These are phyloP conservation scores for Hyphopichia pseudoburtonii DNA, from an alignment of 1,139 yeast species.

Conservation along the genomic window DNA sequence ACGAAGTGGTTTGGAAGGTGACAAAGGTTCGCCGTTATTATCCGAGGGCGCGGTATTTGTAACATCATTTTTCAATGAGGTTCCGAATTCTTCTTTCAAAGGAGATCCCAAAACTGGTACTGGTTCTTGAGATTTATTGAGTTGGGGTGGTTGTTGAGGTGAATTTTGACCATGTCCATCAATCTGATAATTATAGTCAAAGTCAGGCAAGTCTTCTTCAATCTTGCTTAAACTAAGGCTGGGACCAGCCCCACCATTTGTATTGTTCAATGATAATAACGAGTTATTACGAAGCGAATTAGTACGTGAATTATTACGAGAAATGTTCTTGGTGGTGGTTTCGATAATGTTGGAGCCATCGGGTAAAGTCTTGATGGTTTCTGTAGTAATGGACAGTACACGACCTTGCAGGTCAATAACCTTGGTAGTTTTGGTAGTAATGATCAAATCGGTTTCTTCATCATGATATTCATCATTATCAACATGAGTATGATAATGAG, in stretches of 20 bases:
- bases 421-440: slow-evolving; percentile 46
- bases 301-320: slow-evolving; percentile 35
- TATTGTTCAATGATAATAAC: slow-evolving; percentile 8
- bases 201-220: slow-evolving; percentile 46
- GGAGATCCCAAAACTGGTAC: slow-evolving; percentile 2
- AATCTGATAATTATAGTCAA: slow-evolving; percentile 42
- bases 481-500: not conserved
- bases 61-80: no score
- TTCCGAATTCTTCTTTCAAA: not conserved
- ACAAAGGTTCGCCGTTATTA: not conserved
- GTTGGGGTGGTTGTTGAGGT: not conserved
- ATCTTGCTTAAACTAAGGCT: slow-evolving; percentile 42
- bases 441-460: slow-evolving; percentile 26
- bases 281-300: slow-evolving; percentile 27
- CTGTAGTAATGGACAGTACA: slow-evolving; percentile 43
- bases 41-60: not conserved
- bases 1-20: slow-evolving; percentile 27
- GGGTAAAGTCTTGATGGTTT: slow-evolving; percentile 40
- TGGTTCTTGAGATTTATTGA: not conserved
- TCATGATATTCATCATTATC: slow-evolving; percentile 16
- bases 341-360: slow-evolving; percentile 49
- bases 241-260: slow-evolving; percentile 14
- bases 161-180: slow-evolving; percentile 12
- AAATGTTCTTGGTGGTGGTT: slow-evolving; percentile 45
- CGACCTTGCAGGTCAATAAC: slow-evolving; percentile 45